Base-by-base conservation (phyloP, 768 basidiomycete species). In the Hysterangium stoloniferum region DNA sequence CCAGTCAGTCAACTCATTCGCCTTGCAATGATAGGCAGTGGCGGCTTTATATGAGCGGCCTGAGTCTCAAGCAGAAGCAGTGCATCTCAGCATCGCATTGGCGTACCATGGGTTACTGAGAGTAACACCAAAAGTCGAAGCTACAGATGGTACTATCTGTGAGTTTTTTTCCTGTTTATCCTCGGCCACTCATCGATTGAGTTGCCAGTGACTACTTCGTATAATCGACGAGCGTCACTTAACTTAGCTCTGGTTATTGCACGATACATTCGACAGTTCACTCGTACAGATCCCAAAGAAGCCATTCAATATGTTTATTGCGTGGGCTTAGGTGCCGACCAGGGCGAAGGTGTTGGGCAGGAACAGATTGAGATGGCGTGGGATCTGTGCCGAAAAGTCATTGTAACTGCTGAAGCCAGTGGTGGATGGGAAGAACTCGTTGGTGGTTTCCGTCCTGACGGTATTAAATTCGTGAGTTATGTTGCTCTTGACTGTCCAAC, bases 241-340 rank as follows among this genome's bases (percentile, higher is more conserved):
- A 86, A 86, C 62, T 71, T 98, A 19, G 78, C 91, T 0, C 87
- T 89, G 3, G 65, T 97, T 19, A 78, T 93, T 52, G 93, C 92
- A 80, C 86, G 92, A 13, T 97, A 99, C 62, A 81, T 96, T 37
- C 80, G 91, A 31, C 86, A 85, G 53, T 96, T 98, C 62, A 87
- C 86, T 24, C 88, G 85, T 67, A 80, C 90, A 76, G 95, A 96
- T 58, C 86, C 94, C 0, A 84, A 86, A 60, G 89, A 94, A 59
- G 95, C 94, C 0, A 68, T 99, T 45, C 93, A 99, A 66, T 98
- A 97, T 57, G 86, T 94, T 20, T 93, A 92, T 61, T 86, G 86
- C 52, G 76, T 96, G 5, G 80, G 82, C 49, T 75, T 97, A 5
- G 76, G 78, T 24, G 73, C 82, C 6, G 91, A 95, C 62, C 82